These are phyloP conservation scores for Trichoderma sp. DNA, from an alignment of 2,329 filamentous ascomycete species.

Conservation along the genomic window DNA sequence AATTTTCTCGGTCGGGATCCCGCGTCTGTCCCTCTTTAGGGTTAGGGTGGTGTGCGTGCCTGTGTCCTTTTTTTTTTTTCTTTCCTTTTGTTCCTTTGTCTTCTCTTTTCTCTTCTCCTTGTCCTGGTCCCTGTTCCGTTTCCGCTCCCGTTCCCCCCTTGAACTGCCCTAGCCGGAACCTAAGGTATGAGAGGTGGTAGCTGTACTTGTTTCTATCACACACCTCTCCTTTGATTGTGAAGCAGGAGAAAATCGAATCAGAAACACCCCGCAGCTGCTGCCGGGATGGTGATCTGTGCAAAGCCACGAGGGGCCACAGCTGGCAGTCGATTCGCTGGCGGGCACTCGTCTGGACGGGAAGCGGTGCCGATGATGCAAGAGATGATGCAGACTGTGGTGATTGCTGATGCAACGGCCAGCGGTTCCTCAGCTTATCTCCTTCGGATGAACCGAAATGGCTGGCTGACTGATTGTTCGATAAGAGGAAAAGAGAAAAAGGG, in stretches of 20 bases:
- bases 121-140: not conserved
- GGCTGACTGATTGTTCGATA: not conserved
- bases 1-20: conserved; percentile 14
- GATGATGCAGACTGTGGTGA: not conserved
- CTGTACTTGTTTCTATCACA: not conserved
- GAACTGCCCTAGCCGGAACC: not conserved
- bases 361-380: not conserved
- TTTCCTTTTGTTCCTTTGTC: not conserved
- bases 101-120: not conserved
- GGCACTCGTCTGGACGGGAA: not conserved
- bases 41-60: conserved; percentile 20
- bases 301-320: conserved; percentile 16
- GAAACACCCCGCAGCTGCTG: conserved; percentile 15
- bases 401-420: not conserved
- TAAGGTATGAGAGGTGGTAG: too few species aligned
- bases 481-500: conserved; percentile 1
- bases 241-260: not conserved
- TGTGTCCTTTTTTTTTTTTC: not conserved
- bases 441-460: not conserved
- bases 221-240: not conserved
- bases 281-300: not conserved
- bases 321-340: conserved; percentile 24
- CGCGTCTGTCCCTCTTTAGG: conserved; percentile 10
- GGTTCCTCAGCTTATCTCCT: not conserved
- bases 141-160: not conserved